Conservation (phyloP, 202 grass and related monocot species). For the Zoysia matrella region DNA sequence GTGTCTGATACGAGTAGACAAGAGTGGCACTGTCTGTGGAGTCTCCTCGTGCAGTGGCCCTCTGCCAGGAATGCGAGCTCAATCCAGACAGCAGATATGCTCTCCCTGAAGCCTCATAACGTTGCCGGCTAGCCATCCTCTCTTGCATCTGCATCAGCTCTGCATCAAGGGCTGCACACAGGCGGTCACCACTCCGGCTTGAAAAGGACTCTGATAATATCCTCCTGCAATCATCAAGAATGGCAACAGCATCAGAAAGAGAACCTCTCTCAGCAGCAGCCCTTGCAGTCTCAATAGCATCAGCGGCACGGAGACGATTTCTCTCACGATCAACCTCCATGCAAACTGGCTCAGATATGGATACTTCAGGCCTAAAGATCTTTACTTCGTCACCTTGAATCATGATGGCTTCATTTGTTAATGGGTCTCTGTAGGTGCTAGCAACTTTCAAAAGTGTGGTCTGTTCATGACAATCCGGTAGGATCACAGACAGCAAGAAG, state of each 20-base stretch:
- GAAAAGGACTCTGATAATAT: constrained; percentile 60
- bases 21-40: constrained; percentile 68
- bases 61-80: constrained; percentile 94
- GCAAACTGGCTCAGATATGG: constrained; percentile 53
- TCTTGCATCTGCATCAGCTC: constrained; percentile 92
- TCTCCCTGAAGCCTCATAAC: constrained; percentile 74
- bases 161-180: constrained; percentile 82
- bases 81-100: constrained; percentile 86
- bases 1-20: constrained; percentile 84
- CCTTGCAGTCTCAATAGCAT: constrained; percentile 72
- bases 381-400: constrained; percentile 56
- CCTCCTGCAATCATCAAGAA: constrained; percentile 67
- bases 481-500: constrained; percentile 67
- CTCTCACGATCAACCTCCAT: constrained; percentile 93
- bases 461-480: constrained; percentile 60
- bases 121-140: constrained; percentile 74
- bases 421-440: constrained; percentile 64
- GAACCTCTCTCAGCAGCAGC: constrained; percentile 75
- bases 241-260: constrained; percentile 72
- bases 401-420: constrained; percentile 65
- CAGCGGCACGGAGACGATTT: constrained; percentile 73
- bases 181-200: constrained; percentile 60
- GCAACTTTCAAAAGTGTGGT: constrained; percentile 63
- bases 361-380: constrained; percentile 59
- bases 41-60: constrained; percentile 78